Percentiles rank a stretch among this genome's conserved stretches.
phyloP scores from a whole-genome alignment of 2,329 filamentous ascomycete genomes.

The Fusarium sp. region DNA sequence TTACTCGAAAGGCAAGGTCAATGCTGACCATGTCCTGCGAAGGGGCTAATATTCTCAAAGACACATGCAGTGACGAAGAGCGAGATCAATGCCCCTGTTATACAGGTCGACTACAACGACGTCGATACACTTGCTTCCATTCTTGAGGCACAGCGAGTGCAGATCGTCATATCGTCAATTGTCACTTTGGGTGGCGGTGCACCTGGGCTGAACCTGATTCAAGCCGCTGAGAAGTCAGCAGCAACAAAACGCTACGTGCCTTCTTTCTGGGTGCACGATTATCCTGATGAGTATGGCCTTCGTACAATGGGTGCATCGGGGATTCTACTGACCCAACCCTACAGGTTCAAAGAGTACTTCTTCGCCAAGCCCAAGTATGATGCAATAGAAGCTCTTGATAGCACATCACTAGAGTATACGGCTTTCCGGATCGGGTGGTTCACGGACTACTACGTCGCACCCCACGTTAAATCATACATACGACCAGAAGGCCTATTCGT shows the following conservation, averaged over 20 bases:
- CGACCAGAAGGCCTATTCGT: constrained; percentile 58
- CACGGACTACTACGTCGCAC: constrained; percentile 62
- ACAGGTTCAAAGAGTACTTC: neutral
- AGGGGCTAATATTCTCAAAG: constrained; percentile 11
- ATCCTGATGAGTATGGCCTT: constrained; percentile 16
- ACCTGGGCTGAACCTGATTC: constrained; percentile 61
- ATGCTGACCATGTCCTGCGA: neutral
- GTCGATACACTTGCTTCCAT: constrained; percentile 37
- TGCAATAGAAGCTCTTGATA: neutral
- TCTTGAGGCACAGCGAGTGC: constrained; percentile 56
- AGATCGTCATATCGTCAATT: constrained; percentile 63
- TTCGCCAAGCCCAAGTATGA: constrained; percentile 3
- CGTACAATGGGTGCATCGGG: too few species aligned
- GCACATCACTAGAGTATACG: constrained; percentile 55
- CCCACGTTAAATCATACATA: constrained; percentile 57
- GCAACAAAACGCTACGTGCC: constrained; percentile 19
- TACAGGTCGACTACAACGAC: constrained; percentile 50
- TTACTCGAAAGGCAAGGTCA: constrained; percentile 57
- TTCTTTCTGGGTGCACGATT: constrained; percentile 5
- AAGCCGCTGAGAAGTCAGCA: constrained; percentile 54
- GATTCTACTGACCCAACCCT: too few species aligned
- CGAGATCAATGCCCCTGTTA: constrained; percentile 44
- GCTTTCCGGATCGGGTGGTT: constrained; percentile 60
- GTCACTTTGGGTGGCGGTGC: constrained; percentile 48
- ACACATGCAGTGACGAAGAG: constrained; percentile 35